Percentiles rank a stretch among this genome's conserved stretches.
phyloP scores from a whole-genome alignment of 2,329 filamentous ascomycete genomes.

The Macrophomina pseudophaseolina region DNA sequence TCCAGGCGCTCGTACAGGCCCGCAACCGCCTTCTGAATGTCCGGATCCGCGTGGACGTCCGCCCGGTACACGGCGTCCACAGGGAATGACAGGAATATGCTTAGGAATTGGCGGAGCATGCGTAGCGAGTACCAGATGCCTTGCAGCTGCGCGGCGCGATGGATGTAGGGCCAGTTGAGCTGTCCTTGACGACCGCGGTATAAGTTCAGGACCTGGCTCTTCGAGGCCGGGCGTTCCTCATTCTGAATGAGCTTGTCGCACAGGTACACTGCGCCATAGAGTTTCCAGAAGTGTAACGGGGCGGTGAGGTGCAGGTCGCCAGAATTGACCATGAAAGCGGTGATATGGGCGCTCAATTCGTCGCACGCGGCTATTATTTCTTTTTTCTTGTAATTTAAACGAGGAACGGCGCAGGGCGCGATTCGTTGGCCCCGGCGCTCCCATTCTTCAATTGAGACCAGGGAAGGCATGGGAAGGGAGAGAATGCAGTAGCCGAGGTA shows the following conservation, averaged over 20 bases:
- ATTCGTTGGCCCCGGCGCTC: constrained; percentile 19
- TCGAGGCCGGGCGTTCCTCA: constrained; percentile 13
- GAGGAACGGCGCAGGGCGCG: not conserved
- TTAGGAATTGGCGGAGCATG: constrained; percentile 23
- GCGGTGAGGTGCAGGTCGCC: not conserved
- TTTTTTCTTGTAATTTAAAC: constrained; percentile 5
- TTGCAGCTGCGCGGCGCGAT: constrained; percentile 19
- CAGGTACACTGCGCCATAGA: constrained; percentile 7
- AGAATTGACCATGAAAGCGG: constrained; percentile 11
- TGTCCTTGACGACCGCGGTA: not conserved
- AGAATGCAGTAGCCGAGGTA: constrained; percentile 47
- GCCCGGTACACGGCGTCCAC: not conserved
- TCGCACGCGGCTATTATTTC: not conserved
- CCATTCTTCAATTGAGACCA: constrained; percentile 14
- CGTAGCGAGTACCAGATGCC: constrained; percentile 25
- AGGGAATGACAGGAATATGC: not conserved
- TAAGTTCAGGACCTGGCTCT: not conserved
- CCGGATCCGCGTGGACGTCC: not conserved
- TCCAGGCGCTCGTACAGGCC: not conserved
- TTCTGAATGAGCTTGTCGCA: constrained; percentile 14
- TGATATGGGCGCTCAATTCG: constrained; percentile 19
- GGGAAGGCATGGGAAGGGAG: constrained; percentile 11
- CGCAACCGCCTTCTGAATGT: not conserved
- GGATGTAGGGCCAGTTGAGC: constrained; percentile 15
- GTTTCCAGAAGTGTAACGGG: constrained; percentile 22